These are phyloP conservation scores for Veloporphyrellus conicus DNA, from an alignment of 1,284 basidiomycete genomes.

Conservation along the genomic window DNA sequence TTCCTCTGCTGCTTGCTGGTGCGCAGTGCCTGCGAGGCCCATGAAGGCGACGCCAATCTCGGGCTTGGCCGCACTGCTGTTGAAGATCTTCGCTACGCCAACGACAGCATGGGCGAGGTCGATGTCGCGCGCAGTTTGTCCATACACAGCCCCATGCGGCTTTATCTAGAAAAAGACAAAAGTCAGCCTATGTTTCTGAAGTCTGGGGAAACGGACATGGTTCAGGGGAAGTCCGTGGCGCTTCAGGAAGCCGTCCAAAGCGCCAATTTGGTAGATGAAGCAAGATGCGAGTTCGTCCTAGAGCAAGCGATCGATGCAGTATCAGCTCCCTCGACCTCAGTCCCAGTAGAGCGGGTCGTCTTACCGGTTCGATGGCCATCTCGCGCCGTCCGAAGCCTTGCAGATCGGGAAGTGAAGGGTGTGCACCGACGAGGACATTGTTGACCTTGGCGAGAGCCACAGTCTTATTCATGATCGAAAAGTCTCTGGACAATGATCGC, in stretches of 20 bases:
- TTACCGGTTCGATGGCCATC: constrained; percentile 55
- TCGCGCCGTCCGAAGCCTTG: constrained; percentile 64
- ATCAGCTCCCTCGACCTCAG: not conserved
- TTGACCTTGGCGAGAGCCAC: constrained; percentile 51
- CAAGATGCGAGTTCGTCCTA: constrained; percentile 54
- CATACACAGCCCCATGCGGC: constrained; percentile 57
- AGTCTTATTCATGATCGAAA: constrained; percentile 59
- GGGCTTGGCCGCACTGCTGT: constrained; percentile 16
- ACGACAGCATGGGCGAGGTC: constrained; percentile 51
- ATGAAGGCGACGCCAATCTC: constrained; percentile 46
- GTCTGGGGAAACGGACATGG: constrained; percentile 38
- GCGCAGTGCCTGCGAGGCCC: constrained; percentile 57
- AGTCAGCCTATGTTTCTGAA: not conserved
- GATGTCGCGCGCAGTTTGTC: constrained; percentile 50
- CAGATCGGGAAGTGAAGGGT: constrained; percentile 58
- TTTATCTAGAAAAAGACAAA: constrained; percentile 37
- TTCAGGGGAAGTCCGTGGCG: constrained; percentile 46
- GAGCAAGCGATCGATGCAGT: constrained; percentile 9
- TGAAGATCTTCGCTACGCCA: constrained; percentile 47
- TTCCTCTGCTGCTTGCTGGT: constrained; percentile 51
- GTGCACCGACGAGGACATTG: constrained; percentile 53
- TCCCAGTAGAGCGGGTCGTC: constrained; percentile 1
- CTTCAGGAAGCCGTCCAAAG: constrained; percentile 53
- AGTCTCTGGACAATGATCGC: constrained; percentile 41
- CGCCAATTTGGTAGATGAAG: constrained; percentile 61